Percentiles rank a stretch among this genome's conserved stretches.
Conservation (phyloP, 2,329 filamentous ascomycete genomes). For the Trichoderma sp. region DNA sequence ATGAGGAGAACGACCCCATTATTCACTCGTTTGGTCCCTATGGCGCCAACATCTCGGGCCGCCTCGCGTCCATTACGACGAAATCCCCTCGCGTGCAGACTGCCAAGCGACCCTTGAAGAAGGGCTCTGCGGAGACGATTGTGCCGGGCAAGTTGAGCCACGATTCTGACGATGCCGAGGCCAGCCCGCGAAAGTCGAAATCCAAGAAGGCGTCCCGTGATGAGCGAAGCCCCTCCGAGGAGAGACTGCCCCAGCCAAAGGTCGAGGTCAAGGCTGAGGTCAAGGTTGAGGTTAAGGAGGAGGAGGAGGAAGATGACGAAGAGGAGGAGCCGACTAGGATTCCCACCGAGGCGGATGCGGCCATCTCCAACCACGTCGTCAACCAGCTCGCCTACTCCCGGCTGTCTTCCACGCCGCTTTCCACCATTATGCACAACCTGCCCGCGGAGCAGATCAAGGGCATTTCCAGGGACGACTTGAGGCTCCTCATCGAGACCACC, state of each 20-base stretch:
- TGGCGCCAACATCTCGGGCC: conserved; percentile 78
- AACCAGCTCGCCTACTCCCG: conserved; percentile 96
- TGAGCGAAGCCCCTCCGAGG: background rate
- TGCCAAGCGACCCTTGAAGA: conserved; percentile 25
- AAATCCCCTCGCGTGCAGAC: conserved; percentile 56
- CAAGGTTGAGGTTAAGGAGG: conserved; percentile 8
- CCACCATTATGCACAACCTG: conserved; percentile 83
- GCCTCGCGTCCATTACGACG: conserved; percentile 74
- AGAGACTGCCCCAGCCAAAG: background rate
- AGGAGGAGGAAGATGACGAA: conserved; percentile 15
- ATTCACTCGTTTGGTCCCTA: conserved; percentile 90
- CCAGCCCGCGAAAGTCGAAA: conserved; percentile 3
- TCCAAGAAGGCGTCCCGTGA: background rate
- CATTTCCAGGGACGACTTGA: conserved; percentile 62
- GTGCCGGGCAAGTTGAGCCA: conserved; percentile 23
- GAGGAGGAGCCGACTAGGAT: background rate
- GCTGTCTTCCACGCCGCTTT: conserved; percentile 85
- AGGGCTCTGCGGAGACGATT: conserved; percentile 25
- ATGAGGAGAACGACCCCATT: conserved; percentile 93
- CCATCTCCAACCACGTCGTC: conserved; percentile 77
- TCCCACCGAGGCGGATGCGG: conserved; percentile 36
- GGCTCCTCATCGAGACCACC: conserved; percentile 68
- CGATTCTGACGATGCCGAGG: conserved; percentile 17
- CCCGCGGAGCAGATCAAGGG: conserved; percentile 59
- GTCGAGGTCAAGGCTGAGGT: background rate